Evolutionary conservation across 2,329 filamentous ascomycete genomes (phyloP), one percentile per base, ranked within the genome.

Genomic region (Ophiocordyceps unilateralis): DNA sequence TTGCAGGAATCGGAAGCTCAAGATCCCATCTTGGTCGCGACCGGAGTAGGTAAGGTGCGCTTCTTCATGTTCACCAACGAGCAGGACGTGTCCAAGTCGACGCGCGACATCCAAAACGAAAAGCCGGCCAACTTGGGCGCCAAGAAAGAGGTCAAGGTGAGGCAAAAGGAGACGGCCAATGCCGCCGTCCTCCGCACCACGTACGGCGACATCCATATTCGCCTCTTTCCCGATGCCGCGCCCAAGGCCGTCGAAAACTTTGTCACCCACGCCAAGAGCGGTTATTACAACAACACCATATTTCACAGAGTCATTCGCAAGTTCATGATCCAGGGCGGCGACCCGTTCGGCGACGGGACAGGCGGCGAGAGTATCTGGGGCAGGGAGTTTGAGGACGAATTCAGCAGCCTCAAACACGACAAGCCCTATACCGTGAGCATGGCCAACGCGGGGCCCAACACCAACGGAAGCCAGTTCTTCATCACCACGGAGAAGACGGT

Each of bases 51-150:
- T 48, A 96, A 94, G 63, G 76, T 83, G 23, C 82, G 93, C 36
- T 98, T 98, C 65, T 98, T 95, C 70, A 87, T 96, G 78, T 98
- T 95, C 62, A 94, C 85, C 30, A 93, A 95, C 59, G 83, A 94
- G 34, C 75, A 80, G 32, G 82, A 86, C 21, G 72, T 91, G 42
- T 81, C 79, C 50, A 93, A 89, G 59, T 81, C 83, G 8, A 80
- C 81, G 30, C 79, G 91, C 50, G 91, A 98, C 58, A 72, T 98
- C 11, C 87, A 94, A 52, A 98, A 98, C 58, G 91, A 98, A 63
- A 88, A 87, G 52, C 91, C 89, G 0, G 81, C 76, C 1, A 70
- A 78, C 42, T 57, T 80, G 17, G 73, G 72, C 39, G 23, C 22
- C 49, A 74, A 70, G 56, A 78, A 72, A 59, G 66, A 65, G 40